Evolutionary conservation across 768 basidiomycete species (phyloP).

Genomic region (Cystofilobasidium capitatum): DNA sequence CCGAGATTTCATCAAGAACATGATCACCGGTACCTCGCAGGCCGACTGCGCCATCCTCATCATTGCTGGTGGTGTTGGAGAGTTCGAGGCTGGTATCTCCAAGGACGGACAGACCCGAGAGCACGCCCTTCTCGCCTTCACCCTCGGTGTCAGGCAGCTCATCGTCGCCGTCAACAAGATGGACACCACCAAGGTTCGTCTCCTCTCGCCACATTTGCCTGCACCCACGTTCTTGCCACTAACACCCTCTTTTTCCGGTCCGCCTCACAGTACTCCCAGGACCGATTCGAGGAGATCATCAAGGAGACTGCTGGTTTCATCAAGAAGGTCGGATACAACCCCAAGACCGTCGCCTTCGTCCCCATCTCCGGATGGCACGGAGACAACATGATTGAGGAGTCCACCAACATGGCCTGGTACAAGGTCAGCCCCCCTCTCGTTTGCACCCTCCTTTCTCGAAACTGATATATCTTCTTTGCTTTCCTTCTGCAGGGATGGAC

Average conservation of each 20-base stretch:
- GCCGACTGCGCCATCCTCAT: constrained; percentile 98
- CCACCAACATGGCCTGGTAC: constrained; percentile 97
- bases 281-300: constrained; percentile 94
- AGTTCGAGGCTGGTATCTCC: constrained; percentile 99
- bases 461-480: too few relatives aligned
- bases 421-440: too few relatives aligned
- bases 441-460: too few relatives aligned
- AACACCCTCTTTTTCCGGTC: constrained; percentile 13
- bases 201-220: neutral
- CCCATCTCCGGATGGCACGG: constrained; percentile 99
- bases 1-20: constrained; percentile 99
- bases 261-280: constrained; percentile 84
- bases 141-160: constrained; percentile 99
- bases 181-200: constrained; percentile 89
- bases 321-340: constrained; percentile 99
- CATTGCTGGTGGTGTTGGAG: constrained; percentile 98
- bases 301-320: constrained; percentile 97
- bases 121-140: constrained; percentile 99
- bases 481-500: too few relatives aligned
- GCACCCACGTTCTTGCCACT: neutral
- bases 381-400: constrained; percentile 99
- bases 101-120: constrained; percentile 99
- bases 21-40: constrained; percentile 99
- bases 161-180: constrained; percentile 99
- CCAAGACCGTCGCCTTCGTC: constrained; percentile 94